Base-by-base conservation (phyloP, 805 yeast species). In the Kockiozyma suomiensis region DNA sequence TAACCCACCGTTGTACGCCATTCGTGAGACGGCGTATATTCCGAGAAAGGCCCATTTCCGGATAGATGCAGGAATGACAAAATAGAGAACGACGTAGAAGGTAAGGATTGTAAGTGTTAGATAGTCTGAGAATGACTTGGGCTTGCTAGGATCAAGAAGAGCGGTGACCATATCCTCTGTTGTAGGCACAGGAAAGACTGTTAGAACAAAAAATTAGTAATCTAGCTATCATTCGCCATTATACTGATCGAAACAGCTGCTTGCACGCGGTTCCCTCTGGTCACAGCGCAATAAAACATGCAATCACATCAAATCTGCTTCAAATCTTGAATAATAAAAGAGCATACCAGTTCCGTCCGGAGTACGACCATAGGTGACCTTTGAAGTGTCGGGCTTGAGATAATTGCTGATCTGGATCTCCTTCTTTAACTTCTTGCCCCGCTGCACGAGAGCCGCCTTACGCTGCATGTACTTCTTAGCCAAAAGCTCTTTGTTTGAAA, bases 91-190 rank as follows among this genome's bases (percentile, higher is more conserved):
- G n/a, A 74, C 68, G 46, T 74, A 74, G 23, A 75, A 65, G 3
- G 73, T 41, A 45, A 85, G 70, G 0, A 81, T 70, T 1, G 77
- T 53, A 23, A 87, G 78, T 59, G 88, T 88, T 40, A 81, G 66
- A n/a, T 80, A 64, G 70, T 89, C 96, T 50, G 85, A 79, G 53
- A 81, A 73, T 0, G 92, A 85, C 70, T 89, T 90, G 54, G 81
- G 79, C 54, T 88, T 73, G 0, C 86, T 81, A 1, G 96, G 94
- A 74, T 89, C 93, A 67, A 89, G 85, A 51, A 90, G 75, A 1
- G 93, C 85, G 63, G 90, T 79, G 35, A 89, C 87, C 94, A 89
- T 88, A 70, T 89, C 96, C 68, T 86, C 87, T 32, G 96, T 89
- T 66, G 81, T 80, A 0, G 88, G 88, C 4, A 75, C 79, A 12